A percentile compares a stretch with the other conserved stretches of the same genome.
Evolutionary conservation across 2,329 filamentous ascomycete genomes (phyloP).

Genomic region (Xylaria sp.): DNA sequence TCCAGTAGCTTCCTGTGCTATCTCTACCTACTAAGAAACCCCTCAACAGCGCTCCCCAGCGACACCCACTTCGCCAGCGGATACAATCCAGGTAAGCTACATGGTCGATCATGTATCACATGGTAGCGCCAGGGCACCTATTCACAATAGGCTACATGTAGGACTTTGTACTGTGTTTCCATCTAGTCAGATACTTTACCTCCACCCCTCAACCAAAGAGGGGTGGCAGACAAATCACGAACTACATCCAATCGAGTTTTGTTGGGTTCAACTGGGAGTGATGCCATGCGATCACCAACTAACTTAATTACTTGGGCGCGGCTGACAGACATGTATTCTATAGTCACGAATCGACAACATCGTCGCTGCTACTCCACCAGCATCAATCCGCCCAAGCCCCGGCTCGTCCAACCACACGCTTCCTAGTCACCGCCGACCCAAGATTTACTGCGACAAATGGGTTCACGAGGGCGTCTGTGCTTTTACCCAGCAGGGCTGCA

Average conservation of each 20-base stretch:
- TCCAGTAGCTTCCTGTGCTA: not conserved
- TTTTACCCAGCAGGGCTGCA: conserved; percentile 86
- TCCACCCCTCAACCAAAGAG: not conserved
- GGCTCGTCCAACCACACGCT: conserved; percentile 8
- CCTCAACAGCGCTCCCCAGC: conserved; percentile 41
- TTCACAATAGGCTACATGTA: conserved; percentile 28
- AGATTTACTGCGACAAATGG: conserved; percentile 91
- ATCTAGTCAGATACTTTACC: not conserved
- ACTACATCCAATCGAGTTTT: not conserved
- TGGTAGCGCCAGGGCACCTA: conserved; percentile 28
- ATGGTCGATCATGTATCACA: conserved; percentile 33
- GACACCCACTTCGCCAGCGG: conserved; percentile 43
- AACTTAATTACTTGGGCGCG: not conserved
- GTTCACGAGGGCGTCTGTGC: conserved; percentile 86
- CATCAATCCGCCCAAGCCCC: conserved; percentile 32
- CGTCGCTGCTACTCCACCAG: conserved; percentile 49
- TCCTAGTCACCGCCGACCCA: conserved; percentile 53
- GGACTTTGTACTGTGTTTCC: conserved; percentile 20
- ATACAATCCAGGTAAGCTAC: conserved; percentile 50
- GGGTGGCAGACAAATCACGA: conserved; percentile 12
- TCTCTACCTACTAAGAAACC: conserved; percentile 28
- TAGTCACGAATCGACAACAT: conserved; percentile 55
- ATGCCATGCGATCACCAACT: not conserved
- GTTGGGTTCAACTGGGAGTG: not conserved
- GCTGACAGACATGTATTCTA: conserved; percentile 14